Percentiles rank a stretch among this genome's conserved stretches.
Evolutionary conservation across 2,329 filamentous ascomycete genomes (phyloP).

Genomic region (Fusarium burgessii): DNA sequence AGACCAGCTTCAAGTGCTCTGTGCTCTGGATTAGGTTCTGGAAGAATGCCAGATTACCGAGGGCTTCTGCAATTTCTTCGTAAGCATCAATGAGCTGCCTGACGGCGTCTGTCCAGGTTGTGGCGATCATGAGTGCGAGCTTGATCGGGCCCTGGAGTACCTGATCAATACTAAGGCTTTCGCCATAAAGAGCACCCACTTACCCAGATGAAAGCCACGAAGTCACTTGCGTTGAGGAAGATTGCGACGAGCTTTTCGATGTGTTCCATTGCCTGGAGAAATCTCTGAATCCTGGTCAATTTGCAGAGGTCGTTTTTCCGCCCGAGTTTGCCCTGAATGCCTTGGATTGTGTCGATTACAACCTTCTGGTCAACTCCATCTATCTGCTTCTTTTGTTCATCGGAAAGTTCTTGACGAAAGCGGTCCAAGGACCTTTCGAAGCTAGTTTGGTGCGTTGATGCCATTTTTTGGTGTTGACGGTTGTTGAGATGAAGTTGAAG

Average conservation of each 20-base stretch:
- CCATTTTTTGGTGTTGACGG: fast-evolving
- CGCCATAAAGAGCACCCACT: fast-evolving
- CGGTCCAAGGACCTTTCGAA: not conserved
- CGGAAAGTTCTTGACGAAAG: constrained; percentile 1
- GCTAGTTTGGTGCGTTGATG: not conserved
- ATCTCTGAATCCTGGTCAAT: not conserved
- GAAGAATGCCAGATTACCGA: not conserved
- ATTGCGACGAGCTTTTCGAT: not conserved
- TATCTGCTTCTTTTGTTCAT: not conserved
- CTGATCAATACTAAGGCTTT: fast-evolving
- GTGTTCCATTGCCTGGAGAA: not conserved
- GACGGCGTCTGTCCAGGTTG: fast-evolving
- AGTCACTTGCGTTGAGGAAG: not conserved
- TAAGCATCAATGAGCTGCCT: not conserved
- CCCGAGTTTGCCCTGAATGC: not conserved
- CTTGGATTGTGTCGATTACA: fast-evolving
- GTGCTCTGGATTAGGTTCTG: not conserved
- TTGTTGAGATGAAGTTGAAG: fast-evolving
- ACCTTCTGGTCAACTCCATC: fast-evolving
- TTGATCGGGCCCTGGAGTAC: not conserved
- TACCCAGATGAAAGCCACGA: constrained; percentile 15
- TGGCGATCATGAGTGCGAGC: constrained; percentile 11
- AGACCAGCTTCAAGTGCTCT: fast-evolving
- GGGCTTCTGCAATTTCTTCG: not conserved
- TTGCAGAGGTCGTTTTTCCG: not conserved